Percentiles rank a stretch among this genome's conserved stretches.
Evolutionary conservation across 2,329 filamentous ascomycete species (phyloP).

Genomic region (Tolypocladium pustulatum): DNA sequence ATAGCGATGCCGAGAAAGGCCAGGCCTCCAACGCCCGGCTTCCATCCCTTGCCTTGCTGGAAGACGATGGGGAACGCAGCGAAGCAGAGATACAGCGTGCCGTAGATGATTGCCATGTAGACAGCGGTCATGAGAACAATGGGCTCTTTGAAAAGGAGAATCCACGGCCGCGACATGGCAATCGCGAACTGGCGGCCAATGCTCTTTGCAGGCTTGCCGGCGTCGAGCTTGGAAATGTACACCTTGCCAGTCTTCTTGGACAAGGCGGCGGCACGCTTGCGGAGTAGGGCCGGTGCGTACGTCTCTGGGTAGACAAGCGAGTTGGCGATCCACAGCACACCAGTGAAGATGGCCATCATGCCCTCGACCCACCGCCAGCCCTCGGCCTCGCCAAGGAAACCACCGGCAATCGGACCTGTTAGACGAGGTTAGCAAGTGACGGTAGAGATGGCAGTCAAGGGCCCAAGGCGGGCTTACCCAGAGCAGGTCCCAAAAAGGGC

Average conservation of each 20-base stretch:
- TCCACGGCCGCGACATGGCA: slow-evolving; percentile 51
- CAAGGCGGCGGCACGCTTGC: slow-evolving; percentile 38
- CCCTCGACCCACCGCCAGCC: slow-evolving; percentile 59
- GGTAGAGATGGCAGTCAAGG: not conserved
- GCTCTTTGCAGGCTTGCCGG: slow-evolving; percentile 28
- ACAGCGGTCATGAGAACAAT: slow-evolving; percentile 54
- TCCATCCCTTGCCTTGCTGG: slow-evolving; percentile 46
- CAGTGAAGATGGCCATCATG: slow-evolving; percentile 50
- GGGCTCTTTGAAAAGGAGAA: slow-evolving; percentile 55
- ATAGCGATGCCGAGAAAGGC: slow-evolving; percentile 55
- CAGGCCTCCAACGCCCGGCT: slow-evolving; percentile 45
- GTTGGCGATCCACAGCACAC: slow-evolving; percentile 44
- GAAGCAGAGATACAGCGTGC: slow-evolving; percentile 44
- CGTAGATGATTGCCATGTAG: slow-evolving; percentile 52
- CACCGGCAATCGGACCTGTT: slow-evolving; percentile 48
- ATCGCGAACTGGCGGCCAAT: slow-evolving; percentile 41
- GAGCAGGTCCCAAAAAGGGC: slow-evolving; percentile 51
- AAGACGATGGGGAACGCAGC: slow-evolving; percentile 52
- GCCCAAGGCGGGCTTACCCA: slow-evolving; percentile 22
- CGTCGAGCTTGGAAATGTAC: slow-evolving; percentile 40
- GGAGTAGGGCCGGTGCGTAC: slow-evolving; percentile 47
- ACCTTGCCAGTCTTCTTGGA: slow-evolving; percentile 42
- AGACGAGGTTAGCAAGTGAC: not conserved
- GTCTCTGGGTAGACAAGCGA: slow-evolving; percentile 46
- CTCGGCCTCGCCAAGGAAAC: slow-evolving; percentile 47